phyloP scores from a whole-genome alignment of 2,329 filamentous ascomycete genomes.

The Cladosporium sp. region DNA sequence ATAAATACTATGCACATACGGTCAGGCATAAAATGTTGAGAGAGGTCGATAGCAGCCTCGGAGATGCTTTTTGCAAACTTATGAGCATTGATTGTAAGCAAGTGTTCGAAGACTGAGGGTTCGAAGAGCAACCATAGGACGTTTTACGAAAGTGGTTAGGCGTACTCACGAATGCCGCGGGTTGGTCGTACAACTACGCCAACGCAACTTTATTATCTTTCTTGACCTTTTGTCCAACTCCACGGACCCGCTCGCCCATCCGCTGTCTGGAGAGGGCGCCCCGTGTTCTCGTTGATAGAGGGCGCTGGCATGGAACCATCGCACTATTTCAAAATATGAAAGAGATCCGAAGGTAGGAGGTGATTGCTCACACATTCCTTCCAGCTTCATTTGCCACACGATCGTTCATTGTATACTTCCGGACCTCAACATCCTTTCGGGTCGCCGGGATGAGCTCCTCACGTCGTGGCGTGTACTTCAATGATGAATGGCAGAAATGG shows the following conservation, averaged over 20 bases:
- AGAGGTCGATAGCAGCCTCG: too few species aligned
- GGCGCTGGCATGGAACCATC: not conserved
- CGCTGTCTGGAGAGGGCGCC: not conserved
- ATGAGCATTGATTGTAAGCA: too few species aligned
- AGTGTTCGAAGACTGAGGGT: too few species aligned
- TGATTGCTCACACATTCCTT: not conserved
- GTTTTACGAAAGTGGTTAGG: too few species aligned
- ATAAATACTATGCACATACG: too few species aligned
- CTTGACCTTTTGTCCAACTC: too few species aligned
- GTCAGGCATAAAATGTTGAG: too few species aligned
- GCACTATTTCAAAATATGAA: not conserved
- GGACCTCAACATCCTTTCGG: not conserved
- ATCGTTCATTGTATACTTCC: not conserved
- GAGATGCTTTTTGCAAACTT: too few species aligned
- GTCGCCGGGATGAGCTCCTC: not conserved
- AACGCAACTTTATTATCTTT: too few species aligned
- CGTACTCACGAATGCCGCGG: too few species aligned
- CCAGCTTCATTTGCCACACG: not conserved
- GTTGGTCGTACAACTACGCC: too few species aligned
- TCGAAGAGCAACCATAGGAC: too few species aligned
- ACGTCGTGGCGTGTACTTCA: not conserved
- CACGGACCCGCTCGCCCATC: not conserved
- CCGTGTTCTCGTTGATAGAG: not conserved
- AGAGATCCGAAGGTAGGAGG: not conserved
- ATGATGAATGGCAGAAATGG: conserved; percentile 4